Evolutionary conservation across 2,329 filamentous ascomycete genomes (phyloP).

Genomic region (Aspergillus sp.): DNA sequence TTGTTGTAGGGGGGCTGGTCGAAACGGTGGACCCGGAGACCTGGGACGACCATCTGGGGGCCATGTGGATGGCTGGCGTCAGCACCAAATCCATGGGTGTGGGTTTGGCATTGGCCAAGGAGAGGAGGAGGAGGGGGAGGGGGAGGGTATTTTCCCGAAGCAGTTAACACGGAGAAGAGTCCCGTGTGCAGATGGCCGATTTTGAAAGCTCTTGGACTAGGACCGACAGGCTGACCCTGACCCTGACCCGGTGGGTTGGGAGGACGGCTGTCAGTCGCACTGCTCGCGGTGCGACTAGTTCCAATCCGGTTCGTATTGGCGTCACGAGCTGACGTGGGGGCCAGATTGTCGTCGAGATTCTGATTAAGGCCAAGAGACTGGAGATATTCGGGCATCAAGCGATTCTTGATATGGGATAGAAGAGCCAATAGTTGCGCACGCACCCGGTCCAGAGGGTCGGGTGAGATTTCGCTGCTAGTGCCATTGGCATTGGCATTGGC

Average conservation of each 20-base stretch:
- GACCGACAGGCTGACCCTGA: constrained; percentile 25
- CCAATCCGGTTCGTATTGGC: neutral
- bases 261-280: constrained; percentile 6
- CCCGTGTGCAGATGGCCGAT: constrained; percentile 39
- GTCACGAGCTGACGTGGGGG: neutral
- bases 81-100: neutral
- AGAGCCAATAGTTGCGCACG: constrained; percentile 30
- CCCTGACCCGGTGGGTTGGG: constrained; percentile 14
- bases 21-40: constrained; percentile 28
- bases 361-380: constrained; percentile 4
- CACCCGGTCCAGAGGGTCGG: constrained; percentile 12
- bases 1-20: constrained; percentile 36
- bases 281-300: neutral
- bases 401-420: constrained; percentile 24
- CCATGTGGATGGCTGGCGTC: too few species aligned
- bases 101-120: neutral
- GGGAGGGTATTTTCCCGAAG: constrained; percentile 18
- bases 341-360: neutral
- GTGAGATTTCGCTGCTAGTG: constrained; percentile 2
- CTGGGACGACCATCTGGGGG: constrained; percentile 6
- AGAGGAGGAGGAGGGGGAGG: neutral
- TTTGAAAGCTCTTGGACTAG: constrained; percentile 28
- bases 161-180: constrained; percentile 29
- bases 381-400: constrained; percentile 29
- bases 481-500: neutral